phyloP scores from a whole-genome alignment of 2,329 filamentous ascomycete genomes.

The Fusarium chaquense region DNA sequence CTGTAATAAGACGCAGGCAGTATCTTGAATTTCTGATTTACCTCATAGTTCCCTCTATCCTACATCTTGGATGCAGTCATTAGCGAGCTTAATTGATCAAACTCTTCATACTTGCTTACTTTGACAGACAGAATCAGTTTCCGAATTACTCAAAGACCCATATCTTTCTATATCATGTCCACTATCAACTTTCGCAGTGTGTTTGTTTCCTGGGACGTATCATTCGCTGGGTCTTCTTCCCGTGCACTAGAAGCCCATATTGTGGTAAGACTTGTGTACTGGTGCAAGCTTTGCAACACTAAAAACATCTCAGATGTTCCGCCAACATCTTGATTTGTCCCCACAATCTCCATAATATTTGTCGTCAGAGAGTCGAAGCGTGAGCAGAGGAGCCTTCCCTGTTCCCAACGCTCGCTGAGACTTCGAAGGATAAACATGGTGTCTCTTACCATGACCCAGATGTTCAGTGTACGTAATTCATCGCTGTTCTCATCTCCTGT shows the following conservation, averaged over 20 bases:
- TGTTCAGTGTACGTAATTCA: not conserved
- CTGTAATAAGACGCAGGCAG: no score
- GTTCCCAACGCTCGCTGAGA: conserved; percentile 16
- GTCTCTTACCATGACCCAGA: conserved; percentile 16
- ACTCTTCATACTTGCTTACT: no score
- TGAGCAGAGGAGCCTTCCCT: not conserved
- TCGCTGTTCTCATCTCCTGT: accelerated
- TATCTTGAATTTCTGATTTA: no score
- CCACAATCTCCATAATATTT: not conserved
- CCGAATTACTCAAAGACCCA: no score
- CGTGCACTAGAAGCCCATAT: not conserved
- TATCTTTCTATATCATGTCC: not conserved
- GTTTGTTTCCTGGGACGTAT: not conserved
- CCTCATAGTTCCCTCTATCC: no score
- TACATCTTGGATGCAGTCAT: no score
- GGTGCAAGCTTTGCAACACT: not conserved
- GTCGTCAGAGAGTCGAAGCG: conserved; percentile 3
- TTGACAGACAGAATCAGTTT: no score
- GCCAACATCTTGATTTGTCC: accelerated
- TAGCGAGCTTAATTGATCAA: no score
- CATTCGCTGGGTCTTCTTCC: accelerated
- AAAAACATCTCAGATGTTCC: accelerated
- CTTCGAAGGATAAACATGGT: conserved; percentile 1
- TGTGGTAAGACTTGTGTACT: conserved; percentile 8
- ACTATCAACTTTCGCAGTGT: not conserved